Conservation (phyloP, 257 asterid genomes). For the Solanum piurae region DNA sequence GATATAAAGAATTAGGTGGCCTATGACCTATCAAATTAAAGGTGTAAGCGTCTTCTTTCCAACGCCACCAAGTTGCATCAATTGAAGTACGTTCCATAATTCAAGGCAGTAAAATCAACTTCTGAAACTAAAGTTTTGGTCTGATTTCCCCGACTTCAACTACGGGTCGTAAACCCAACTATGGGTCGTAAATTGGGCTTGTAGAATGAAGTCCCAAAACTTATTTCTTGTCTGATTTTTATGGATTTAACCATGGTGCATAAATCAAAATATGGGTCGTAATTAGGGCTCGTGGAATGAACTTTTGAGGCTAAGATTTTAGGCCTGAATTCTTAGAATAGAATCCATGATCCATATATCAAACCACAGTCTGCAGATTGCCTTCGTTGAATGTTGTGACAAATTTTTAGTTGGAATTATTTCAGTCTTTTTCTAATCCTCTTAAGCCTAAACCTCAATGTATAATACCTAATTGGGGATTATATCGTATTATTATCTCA, state of each 20-base stretch:
- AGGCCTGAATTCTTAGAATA: neutral
- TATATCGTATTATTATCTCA: too few relatives aligned
- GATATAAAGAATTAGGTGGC: neutral
- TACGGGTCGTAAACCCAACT: neutral
- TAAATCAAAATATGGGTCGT: neutral
- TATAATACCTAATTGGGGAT: neutral
- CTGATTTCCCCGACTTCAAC: neutral
- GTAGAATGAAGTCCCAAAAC: too few relatives aligned
- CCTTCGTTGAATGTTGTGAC: neutral
- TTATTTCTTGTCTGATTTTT: neutral
- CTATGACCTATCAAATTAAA: neutral
- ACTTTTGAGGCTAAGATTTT: neutral
- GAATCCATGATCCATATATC: neutral
- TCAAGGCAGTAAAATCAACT: neutral
- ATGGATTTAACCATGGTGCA: neutral
- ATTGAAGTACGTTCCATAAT: neutral
- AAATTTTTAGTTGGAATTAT: neutral
- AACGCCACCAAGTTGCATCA: neutral
- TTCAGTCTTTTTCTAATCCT: neutral
- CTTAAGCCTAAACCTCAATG: neutral
- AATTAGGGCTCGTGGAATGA: neutral
- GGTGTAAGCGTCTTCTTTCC: neutral
- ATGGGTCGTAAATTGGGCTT: neutral
- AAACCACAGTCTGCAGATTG: neutral
- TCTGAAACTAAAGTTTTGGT: too few relatives aligned